Conservation (phyloP, 805 yeast species). For the Candida khao-thaluensis region DNA sequence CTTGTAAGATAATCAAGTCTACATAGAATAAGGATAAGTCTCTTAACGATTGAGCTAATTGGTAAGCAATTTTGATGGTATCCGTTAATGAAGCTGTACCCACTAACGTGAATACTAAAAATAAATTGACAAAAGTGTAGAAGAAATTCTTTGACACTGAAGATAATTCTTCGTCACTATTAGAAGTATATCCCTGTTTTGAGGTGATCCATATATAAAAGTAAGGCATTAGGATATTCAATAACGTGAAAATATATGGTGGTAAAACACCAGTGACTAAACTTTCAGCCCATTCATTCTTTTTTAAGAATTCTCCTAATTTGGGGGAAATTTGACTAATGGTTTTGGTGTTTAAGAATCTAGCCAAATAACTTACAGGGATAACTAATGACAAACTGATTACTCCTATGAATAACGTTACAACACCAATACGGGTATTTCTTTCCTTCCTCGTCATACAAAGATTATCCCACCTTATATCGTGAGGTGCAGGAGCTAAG, state of each 20-base stretch:
- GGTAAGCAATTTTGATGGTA: slow-evolving; percentile 84
- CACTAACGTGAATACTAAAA: slow-evolving; percentile 88
- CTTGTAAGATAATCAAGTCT: slow-evolving; percentile 77
- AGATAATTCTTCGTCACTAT: slow-evolving; percentile 89
- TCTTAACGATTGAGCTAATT: slow-evolving; percentile 76
- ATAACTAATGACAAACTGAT: slow-evolving; percentile 70
- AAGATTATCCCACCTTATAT: slow-evolving; percentile 88
- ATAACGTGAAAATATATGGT: slow-evolving; percentile 81
- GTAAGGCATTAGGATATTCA: slow-evolving; percentile 82
- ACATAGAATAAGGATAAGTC: slow-evolving; percentile 86
- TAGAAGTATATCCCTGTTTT: slow-evolving; percentile 85
- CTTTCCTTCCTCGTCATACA: slow-evolving; percentile 78
- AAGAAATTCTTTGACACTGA: slow-evolving; percentile 91
- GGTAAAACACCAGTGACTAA: slow-evolving; percentile 88
- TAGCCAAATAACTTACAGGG: slow-evolving; percentile 84
- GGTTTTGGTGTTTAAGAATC: slow-evolving; percentile 74
- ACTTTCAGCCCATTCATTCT: slow-evolving; percentile 69
- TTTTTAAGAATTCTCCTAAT: slow-evolving; percentile 64
- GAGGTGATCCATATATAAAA: slow-evolving; percentile 80
- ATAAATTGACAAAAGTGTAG: slow-evolving; percentile 90
- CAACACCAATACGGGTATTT: slow-evolving; percentile 57
- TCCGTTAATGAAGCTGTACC: slow-evolving; percentile 91
- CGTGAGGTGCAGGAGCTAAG: slow-evolving; percentile 95
- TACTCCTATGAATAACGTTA: slow-evolving; percentile 65
- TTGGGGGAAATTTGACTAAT: slow-evolving; percentile 81